These are phyloP conservation scores for Backusella westeae DNA, from an alignment of 192 early-diverging fungal genomes.

Conservation along the genomic window DNA sequence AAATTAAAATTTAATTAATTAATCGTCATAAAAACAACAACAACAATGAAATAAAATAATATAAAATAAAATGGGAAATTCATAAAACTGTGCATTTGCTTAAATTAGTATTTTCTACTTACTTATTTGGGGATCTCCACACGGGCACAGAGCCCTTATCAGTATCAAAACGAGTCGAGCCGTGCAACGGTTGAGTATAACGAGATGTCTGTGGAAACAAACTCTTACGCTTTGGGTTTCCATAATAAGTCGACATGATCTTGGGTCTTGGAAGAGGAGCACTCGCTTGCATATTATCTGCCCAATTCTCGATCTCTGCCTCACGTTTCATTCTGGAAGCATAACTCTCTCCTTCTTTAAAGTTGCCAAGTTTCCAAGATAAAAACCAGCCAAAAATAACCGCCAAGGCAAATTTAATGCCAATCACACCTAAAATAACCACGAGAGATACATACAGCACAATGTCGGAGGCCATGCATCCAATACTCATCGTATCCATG, in stretches of 20 bases:
- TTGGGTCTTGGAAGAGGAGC: slow-evolving; percentile 6
- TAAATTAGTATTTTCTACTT: slow-evolving; percentile 2
- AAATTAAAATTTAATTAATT: background rate
- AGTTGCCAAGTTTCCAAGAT: slow-evolving; percentile 72
- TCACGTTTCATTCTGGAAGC: slow-evolving; percentile 64
- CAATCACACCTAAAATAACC: slow-evolving; percentile 63
- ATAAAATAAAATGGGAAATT: background rate
- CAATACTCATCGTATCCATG: slow-evolving; percentile 76
- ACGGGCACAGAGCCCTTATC: background rate
- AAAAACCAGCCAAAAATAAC: slow-evolving; percentile 82
- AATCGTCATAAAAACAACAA: background rate
- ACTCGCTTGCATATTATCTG: slow-evolving; percentile 61
- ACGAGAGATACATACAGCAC: slow-evolving; percentile 74
- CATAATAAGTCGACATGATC: slow-evolving; percentile 21
- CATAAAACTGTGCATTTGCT: background rate
- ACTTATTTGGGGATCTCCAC: slow-evolving; percentile 10
- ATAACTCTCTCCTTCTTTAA: slow-evolving; percentile 61
- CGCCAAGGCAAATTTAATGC: slow-evolving; percentile 72
- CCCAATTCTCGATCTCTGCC: slow-evolving; percentile 73
- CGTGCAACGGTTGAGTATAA: slow-evolving; percentile 11
- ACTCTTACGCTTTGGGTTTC: slow-evolving; percentile 23
- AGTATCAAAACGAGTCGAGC: slow-evolving; percentile 17
- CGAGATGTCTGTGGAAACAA: slow-evolving; percentile 27
- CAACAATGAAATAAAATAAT: background rate
- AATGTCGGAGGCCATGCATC: slow-evolving; percentile 79